These are phyloP conservation scores for Xylaria sp. DNA, from an alignment of 2,329 filamentous ascomycete species.

Conservation along the genomic window DNA sequence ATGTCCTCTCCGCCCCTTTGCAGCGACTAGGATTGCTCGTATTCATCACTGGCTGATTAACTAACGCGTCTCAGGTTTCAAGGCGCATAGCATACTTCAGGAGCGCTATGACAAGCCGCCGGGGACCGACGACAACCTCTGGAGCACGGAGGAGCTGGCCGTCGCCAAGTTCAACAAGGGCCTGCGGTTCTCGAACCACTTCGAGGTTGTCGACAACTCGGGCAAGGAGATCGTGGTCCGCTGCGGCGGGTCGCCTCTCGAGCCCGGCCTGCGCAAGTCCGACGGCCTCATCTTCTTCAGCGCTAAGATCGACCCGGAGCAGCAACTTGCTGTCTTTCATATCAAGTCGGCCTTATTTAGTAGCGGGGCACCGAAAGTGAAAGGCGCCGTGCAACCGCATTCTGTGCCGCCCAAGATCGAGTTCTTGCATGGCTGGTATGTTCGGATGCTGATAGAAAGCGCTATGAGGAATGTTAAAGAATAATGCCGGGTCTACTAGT, in stretches of 20 bases:
- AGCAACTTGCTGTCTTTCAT: constrained; percentile 47
- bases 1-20: neutral
- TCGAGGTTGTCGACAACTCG: constrained; percentile 49
- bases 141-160: constrained; percentile 48
- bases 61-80: constrained; percentile 58
- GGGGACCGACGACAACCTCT: constrained; percentile 48
- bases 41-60: neutral
- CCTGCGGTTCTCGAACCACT: constrained; percentile 50
- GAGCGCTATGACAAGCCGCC: constrained; percentile 49
- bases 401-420: constrained; percentile 44
- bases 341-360: constrained; percentile 49
- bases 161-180: constrained; percentile 45
- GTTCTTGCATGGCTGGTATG: constrained; percentile 49
- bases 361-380: constrained; percentile 42
- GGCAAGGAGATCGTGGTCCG: constrained; percentile 49
- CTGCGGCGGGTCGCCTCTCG: constrained; percentile 48
- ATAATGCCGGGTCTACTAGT: constrained; percentile 25
- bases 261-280: constrained; percentile 46
- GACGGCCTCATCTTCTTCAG: constrained; percentile 50
- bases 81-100: constrained; percentile 48
- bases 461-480: constrained; percentile 45
- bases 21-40: neutral
- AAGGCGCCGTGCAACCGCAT: constrained; percentile 36
- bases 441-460: constrained; percentile 46
- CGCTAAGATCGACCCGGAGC: constrained; percentile 47